Base-by-base conservation (phyloP, 73 alveolate species). In the Durusdinium trenchii region DNA sequence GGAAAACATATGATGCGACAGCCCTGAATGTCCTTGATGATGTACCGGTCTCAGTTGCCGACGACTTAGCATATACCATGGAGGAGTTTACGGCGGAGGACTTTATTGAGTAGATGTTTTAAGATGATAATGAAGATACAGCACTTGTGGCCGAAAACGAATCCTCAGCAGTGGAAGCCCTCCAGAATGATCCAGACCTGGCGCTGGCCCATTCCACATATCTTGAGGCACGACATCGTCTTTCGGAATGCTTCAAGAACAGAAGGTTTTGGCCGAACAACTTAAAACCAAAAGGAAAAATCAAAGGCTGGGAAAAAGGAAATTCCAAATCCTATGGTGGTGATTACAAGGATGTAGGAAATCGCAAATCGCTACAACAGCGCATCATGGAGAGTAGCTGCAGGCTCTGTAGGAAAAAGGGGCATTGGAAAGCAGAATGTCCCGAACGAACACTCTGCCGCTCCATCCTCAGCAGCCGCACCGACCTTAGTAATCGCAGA, bases 381-480 rank as follows among this genome's bases (percentile, higher is more conserved):
- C 7, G 84, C 36, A 71, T 71, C 0, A 28, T 71, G 0, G 84
- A 71, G 52, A 38, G 51, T 0, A 36, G 51, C 3, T 71, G 84
- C 50, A 71, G 84, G 14, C 0, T n/a, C 51, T 71, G 84, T 32
- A 32, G 51, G 26, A 18, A 7, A 9, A 35, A 38, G 42, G 84
- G 84, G 9, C 84, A 71, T 35, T 28, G 76, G 52, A 71, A 71
- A n/a, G 84, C 84, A 1, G 84, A 71, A 36, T 71, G 84, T 71
- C 84, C 84, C 1, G 84, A 71, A 1, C 26, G 84, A 36, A n/a
- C n/a, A n/a, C n/a, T n/a, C n/a, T n/a, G n/a, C n/a, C n/a, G n/a
- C n/a, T n/a, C n/a, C n/a, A n/a, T n/a, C n/a, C n/a, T n/a, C n/a
- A n/a, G n/a, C n/a, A n/a, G n/a, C n/a, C n/a, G n/a, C n/a, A n/a